Conservation (phyloP, 176 grass and related monocot genomes). For the Oryza punctata region DNA sequence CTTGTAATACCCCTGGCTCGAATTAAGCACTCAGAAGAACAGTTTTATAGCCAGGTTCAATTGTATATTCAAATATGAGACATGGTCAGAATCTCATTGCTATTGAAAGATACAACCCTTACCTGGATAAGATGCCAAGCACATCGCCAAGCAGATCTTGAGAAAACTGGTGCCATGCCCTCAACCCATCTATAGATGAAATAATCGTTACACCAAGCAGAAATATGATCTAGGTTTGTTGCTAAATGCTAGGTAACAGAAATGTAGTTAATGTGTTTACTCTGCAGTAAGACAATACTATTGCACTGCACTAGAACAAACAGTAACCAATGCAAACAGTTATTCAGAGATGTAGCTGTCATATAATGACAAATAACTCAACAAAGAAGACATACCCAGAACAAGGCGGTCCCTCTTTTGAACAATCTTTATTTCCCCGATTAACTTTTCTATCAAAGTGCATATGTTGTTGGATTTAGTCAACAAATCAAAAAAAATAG, state of each 20-base stretch:
- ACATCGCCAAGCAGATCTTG: conserved; percentile 86
- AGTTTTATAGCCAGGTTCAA: not conserved
- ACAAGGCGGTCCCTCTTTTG: conserved; percentile 80
- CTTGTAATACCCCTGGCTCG: conserved; percentile 10
- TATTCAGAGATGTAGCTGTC: conserved; percentile 15
- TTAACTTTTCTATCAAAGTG: conserved; percentile 67
- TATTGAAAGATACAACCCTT: not conserved
- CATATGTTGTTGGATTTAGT: conserved; percentile 28
- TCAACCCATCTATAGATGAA: conserved; percentile 83
- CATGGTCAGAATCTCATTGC: conserved; percentile 19
- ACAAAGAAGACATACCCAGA: conserved; percentile 62
- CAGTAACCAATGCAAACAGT: not conserved
- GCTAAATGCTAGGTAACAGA: not conserved
- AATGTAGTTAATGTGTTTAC: not conserved
- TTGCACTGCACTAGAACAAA: not conserved
- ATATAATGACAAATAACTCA: conserved; percentile 5
- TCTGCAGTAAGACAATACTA: conserved; percentile 12
- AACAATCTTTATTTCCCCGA: conserved; percentile 59
- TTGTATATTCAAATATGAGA: conserved; percentile 6
- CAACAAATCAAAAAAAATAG: conserved; percentile 18
- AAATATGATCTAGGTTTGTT: conserved; percentile 15
- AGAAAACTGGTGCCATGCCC: conserved; percentile 87
- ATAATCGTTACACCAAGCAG: conserved; percentile 21
- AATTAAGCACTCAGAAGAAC: not conserved
- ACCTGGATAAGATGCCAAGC: conserved; percentile 97